phyloP scores from a whole-genome alignment of 2,329 filamentous ascomycete genomes.

The Endoconidiophora polonica region DNA sequence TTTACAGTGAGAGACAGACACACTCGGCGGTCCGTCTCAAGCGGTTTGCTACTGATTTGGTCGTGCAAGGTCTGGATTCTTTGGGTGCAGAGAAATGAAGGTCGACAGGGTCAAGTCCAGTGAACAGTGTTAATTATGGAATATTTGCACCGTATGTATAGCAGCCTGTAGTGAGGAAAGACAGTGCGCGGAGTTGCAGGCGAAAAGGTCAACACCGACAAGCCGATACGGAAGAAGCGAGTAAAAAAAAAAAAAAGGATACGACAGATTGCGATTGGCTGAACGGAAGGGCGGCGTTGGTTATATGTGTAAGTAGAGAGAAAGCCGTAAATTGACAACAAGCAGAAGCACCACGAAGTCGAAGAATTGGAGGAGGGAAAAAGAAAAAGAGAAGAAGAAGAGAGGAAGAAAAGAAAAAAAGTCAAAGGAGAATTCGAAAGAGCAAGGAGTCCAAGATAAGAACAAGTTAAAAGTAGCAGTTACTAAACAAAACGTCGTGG shows the following conservation, averaged over 20 bases:
- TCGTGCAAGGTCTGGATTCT: too few relatives aligned
- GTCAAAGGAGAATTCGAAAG: neutral
- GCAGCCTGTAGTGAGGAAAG: too few relatives aligned
- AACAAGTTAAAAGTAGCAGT: neutral
- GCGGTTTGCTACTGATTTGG: neutral
- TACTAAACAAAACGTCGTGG: neutral
- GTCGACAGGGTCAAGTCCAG: constrained; percentile 3
- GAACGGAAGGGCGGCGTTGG: too few relatives aligned
- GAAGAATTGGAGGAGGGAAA: neutral
- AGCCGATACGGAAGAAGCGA: neutral
- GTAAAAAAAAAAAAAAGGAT: neutral
- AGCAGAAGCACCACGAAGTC: neutral
- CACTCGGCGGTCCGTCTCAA: neutral
- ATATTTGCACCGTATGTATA: too few relatives aligned
- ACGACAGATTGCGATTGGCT: neutral
- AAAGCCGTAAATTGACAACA: neutral
- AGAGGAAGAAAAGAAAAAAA: neutral
- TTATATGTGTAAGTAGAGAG: neutral
- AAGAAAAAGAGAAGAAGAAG: neutral
- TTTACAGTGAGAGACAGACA: neutral
- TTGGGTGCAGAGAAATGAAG: neutral
- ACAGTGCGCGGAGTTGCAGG: neutral
- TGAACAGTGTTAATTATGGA: neutral
- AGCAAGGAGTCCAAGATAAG: neutral
- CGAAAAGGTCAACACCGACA: neutral